Evolutionary conservation across 257 asterid genomes (phyloP).

Genomic region (Plantago ovata): DNA sequence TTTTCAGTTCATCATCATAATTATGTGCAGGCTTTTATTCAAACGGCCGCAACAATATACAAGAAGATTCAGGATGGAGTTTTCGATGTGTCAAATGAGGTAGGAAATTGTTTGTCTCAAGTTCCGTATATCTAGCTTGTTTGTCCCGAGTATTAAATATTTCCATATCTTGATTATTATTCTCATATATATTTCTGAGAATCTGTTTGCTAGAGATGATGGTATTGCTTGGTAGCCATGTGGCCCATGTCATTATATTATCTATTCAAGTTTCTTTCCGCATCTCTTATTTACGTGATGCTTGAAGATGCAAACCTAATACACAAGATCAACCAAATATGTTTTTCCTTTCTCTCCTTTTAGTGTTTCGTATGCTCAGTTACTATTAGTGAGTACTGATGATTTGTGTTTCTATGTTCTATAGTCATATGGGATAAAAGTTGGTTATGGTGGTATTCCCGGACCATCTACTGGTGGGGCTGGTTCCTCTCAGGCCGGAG

Average conservation of each 20-base stretch:
- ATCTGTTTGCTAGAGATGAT: not conserved
- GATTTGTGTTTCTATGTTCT: slow-evolving; percentile 12
- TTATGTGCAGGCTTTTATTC: slow-evolving; percentile 71
- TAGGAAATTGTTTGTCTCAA: slow-evolving; percentile 24
- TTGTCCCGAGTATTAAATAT: not conserved
- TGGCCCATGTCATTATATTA: not conserved
- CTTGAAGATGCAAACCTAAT: not conserved
- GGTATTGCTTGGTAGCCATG: not conserved
- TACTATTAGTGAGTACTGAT: too few species aligned
- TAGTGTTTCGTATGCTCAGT: not conserved
- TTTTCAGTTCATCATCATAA: slow-evolving; percentile 14
- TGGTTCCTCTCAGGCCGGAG: slow-evolving; percentile 77
- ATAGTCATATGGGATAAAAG: slow-evolving; percentile 91
- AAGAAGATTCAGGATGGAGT: slow-evolving; percentile 96
- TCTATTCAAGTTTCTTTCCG: not conserved
- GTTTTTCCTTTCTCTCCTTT: too few species aligned
- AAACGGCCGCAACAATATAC: slow-evolving; percentile 80
- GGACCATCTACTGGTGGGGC: slow-evolving; percentile 81
- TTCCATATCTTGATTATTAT: slow-evolving; percentile 1
- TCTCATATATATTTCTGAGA: slow-evolving; percentile 4
- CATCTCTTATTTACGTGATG: not conserved
- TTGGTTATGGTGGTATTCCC: slow-evolving; percentile 76
- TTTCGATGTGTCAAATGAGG: slow-evolving; percentile 95
- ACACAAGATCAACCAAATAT: too few species aligned
- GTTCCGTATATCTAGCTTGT: slow-evolving; percentile 5